Percentiles rank a stretch among this genome's conserved stretches.
Evolutionary conservation across 805 yeast genomes (phyloP).

Genomic region (Lachancea mirantina): DNA sequence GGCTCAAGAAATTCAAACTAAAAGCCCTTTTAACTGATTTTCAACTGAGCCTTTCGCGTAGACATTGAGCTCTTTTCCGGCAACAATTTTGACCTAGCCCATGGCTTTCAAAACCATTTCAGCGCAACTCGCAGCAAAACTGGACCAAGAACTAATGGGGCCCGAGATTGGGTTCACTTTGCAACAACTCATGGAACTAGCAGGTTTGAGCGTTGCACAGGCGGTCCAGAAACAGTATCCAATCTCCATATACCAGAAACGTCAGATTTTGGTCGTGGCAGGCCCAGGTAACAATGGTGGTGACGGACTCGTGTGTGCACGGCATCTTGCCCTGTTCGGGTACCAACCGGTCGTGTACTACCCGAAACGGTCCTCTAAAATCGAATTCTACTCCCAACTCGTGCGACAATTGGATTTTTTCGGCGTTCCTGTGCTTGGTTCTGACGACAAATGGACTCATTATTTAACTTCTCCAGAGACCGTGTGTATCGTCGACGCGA

Average conservation of each 20-base stretch:
- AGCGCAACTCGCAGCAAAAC: slow-evolving; percentile 55
- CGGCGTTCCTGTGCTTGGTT: slow-evolving; percentile 48
- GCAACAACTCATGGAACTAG: slow-evolving; percentile 72
- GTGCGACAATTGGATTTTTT: slow-evolving; percentile 61
- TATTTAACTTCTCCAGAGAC: slow-evolving; percentile 30
- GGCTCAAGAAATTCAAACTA: no score
- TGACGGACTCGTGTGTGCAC: slow-evolving; percentile 92
- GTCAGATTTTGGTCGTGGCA: slow-evolving; percentile 58
- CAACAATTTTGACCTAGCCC: no score
- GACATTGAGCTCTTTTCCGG: no score
- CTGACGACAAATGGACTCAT: slow-evolving; percentile 29
- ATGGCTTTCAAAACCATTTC: slow-evolving; percentile 35
- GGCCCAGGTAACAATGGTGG: slow-evolving; percentile 98
- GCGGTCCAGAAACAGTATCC: slow-evolving; percentile 69
- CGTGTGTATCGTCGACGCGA: slow-evolving; percentile 62
- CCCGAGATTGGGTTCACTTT: slow-evolving; percentile 42
- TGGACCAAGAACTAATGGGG: slow-evolving; percentile 86
- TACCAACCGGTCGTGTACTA: slow-evolving; percentile 70
- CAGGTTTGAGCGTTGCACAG: slow-evolving; percentile 91
- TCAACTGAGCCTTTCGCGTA: no score
- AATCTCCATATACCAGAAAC: slow-evolving; percentile 30
- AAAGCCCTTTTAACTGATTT: no score
- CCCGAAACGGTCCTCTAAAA: slow-evolving; percentile 57
- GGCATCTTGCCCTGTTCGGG: slow-evolving; percentile 79
- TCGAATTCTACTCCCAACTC: slow-evolving; percentile 51